Evolutionary conservation across 2,329 filamentous ascomycete genomes (phyloP).

Genomic region (Ophiocordyceps camponoti-floridani): DNA sequence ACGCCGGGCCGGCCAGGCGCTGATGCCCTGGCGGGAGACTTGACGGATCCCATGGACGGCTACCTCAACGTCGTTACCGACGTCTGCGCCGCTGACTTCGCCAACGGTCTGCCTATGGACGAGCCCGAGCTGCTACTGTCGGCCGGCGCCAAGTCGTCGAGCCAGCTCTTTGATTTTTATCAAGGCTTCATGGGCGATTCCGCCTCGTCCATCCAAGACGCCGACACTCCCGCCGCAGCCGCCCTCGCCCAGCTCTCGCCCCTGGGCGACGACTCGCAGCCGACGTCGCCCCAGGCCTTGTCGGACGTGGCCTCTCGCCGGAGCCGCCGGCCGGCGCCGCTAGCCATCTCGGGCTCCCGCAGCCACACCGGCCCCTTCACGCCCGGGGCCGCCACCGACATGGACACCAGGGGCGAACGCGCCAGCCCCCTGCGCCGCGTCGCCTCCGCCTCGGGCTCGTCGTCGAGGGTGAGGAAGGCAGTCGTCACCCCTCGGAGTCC

Average conservation of each 20-base stretch:
- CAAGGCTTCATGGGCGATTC: conserved; percentile 1
- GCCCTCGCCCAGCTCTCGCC: conserved; percentile 2
- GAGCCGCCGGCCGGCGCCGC: conserved; percentile 23
- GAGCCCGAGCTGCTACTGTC: conserved; percentile 2
- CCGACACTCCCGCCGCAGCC: not conserved
- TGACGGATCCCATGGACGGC: too few species aligned
- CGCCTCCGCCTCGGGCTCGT: conserved; percentile 27
- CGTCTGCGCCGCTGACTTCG: not conserved
- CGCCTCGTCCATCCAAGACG: not conserved
- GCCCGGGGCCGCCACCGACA: conserved; percentile 30
- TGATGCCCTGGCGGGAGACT: conserved; percentile 1
- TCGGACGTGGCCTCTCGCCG: conserved; percentile 36
- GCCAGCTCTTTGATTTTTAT: conserved; percentile 3
- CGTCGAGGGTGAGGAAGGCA: conserved; percentile 16
- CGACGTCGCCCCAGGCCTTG: conserved; percentile 30
- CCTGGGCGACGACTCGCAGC: conserved; percentile 7
- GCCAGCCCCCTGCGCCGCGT: conserved; percentile 34
- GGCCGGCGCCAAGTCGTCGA: conserved; percentile 2
- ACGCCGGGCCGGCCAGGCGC: not conserved
- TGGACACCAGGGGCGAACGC: conserved; percentile 23
- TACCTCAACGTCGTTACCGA: too few species aligned
- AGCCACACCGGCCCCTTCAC: conserved; percentile 19
- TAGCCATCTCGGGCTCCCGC: conserved; percentile 27
- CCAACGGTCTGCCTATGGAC: conserved; percentile 3
- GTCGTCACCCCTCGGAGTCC: conserved; percentile 16